These are phyloP conservation scores for Colletotrichum karsti DNA, from an alignment of 2,329 filamentous ascomycete species.

Conservation along the genomic window DNA sequence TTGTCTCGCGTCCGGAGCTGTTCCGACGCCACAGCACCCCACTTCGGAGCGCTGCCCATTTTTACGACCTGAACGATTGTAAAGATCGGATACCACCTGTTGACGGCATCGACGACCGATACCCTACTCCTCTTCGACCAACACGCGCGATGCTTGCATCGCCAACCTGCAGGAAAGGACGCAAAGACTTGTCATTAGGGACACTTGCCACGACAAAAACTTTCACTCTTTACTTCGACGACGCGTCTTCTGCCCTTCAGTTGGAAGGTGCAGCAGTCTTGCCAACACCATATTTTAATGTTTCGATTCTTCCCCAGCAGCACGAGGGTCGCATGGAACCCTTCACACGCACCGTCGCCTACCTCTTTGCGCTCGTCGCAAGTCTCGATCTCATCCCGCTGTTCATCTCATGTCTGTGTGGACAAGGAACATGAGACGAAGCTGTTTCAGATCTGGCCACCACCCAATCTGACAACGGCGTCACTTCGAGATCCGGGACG, in stretches of 20 bases:
- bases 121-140: conserved; percentile 22
- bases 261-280: neutral
- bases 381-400: neutral
- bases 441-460: neutral
- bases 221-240: conserved; percentile 4
- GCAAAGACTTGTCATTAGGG: conserved; percentile 16
- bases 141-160: conserved; percentile 20
- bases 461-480: neutral
- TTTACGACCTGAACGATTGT: conserved; percentile 21
- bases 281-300: conserved; percentile 10
- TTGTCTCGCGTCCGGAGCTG: conserved; percentile 4
- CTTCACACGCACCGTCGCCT: neutral
- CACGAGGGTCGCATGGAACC: conserved; percentile 14
- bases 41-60: neutral
- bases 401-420: neutral
- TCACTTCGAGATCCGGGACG: neutral
- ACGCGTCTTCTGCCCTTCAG: neutral
- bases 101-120: conserved; percentile 14
- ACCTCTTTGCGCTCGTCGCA: neutral
- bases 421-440: neutral
- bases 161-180: conserved; percentile 28
- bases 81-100: conserved; percentile 11
- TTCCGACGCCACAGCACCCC: neutral
- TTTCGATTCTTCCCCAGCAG: conserved; percentile 26
- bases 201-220: conserved; percentile 21